Conservation (phyloP, 2,329 filamentous ascomycete genomes). For the Epichloe scottii region DNA sequence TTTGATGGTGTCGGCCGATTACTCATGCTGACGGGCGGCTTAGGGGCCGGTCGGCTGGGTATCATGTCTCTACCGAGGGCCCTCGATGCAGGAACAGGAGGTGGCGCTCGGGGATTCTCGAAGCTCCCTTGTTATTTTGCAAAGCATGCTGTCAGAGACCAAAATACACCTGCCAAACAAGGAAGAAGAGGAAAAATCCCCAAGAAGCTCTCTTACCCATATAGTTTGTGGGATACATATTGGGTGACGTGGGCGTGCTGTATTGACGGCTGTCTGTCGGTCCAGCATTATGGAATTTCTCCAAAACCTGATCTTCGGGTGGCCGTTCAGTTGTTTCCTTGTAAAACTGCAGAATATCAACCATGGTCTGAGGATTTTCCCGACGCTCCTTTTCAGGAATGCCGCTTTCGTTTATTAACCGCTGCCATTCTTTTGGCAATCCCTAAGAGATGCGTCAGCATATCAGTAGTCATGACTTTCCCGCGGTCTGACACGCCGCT, state of each 20-base stretch:
- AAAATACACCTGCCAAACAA: neutral
- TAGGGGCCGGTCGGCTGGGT: constrained; percentile 75
- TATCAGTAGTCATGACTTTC: too few species aligned
- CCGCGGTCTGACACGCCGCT: neutral
- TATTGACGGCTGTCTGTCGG: constrained; percentile 38
- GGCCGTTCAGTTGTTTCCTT: constrained; percentile 78
- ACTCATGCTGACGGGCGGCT: constrained; percentile 59
- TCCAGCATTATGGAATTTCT: constrained; percentile 88
- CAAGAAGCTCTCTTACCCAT: constrained; percentile 56
- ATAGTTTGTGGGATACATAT: constrained; percentile 42
- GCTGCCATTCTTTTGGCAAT: constrained; percentile 95
- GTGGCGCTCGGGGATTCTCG: constrained; percentile 88
- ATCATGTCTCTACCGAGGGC: constrained; percentile 43
- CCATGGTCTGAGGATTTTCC: constrained; percentile 88
- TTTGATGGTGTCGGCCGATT: constrained; percentile 41
- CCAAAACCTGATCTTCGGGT: constrained; percentile 77
- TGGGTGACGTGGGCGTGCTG: constrained; percentile 33
- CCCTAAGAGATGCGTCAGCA: constrained; percentile 43
- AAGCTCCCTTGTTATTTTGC: constrained; percentile 55
- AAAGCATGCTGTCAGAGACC: neutral
- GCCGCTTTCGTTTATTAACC: constrained; percentile 85
- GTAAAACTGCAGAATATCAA: constrained; percentile 93
- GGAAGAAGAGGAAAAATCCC: neutral
- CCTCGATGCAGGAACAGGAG: constrained; percentile 60
- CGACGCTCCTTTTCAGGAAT: constrained; percentile 94